phyloP scores from a whole-genome alignment of 2,329 filamentous ascomycete species.

The Chlorencoelia australis region DNA sequence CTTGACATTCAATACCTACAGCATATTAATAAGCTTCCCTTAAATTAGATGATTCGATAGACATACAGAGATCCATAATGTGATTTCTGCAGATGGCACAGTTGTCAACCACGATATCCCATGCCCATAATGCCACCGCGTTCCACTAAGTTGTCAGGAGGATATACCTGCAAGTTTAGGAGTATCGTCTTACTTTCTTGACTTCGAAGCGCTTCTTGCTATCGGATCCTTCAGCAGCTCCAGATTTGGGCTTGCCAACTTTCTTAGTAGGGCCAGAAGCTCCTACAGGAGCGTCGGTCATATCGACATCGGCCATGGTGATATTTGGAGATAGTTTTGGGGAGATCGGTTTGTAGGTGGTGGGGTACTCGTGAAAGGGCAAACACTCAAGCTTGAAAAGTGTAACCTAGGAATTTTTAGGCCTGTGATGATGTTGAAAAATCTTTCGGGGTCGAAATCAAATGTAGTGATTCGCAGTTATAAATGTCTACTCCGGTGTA shows the following conservation, averaged over 20 bases:
- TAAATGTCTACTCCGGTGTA: too few relatives aligned
- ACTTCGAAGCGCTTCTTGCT: constrained; percentile 95
- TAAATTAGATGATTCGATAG: not conserved
- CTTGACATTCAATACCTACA: constrained; percentile 91
- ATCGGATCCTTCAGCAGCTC: constrained; percentile 43
- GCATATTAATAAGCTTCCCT: constrained; percentile 8
- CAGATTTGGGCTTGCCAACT: constrained; percentile 38
- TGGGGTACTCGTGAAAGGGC: constrained; percentile 13
- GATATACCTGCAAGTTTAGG: not conserved
- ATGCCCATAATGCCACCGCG: constrained; percentile 94
- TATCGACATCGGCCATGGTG: constrained; percentile 88
- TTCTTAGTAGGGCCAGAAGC: constrained; percentile 45
- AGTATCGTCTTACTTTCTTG: constrained; percentile 65
- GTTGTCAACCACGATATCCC: constrained; percentile 99
- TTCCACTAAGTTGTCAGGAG: constrained; percentile 63
- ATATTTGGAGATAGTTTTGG: constrained; percentile 1
- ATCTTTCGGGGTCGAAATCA: too few relatives aligned
- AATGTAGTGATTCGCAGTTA: not conserved
- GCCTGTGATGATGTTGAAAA: too few relatives aligned
- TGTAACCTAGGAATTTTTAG: too few relatives aligned
- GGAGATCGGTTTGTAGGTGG: constrained; percentile 6
- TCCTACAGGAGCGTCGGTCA: constrained; percentile 70
- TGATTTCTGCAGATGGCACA: constrained; percentile 99
- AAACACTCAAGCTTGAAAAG: too few relatives aligned
- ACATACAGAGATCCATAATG: constrained; percentile 95